Evolutionary conservation across 371 early-diverging fungal species (phyloP).

Genomic region (Batkoa obscura): DNA sequence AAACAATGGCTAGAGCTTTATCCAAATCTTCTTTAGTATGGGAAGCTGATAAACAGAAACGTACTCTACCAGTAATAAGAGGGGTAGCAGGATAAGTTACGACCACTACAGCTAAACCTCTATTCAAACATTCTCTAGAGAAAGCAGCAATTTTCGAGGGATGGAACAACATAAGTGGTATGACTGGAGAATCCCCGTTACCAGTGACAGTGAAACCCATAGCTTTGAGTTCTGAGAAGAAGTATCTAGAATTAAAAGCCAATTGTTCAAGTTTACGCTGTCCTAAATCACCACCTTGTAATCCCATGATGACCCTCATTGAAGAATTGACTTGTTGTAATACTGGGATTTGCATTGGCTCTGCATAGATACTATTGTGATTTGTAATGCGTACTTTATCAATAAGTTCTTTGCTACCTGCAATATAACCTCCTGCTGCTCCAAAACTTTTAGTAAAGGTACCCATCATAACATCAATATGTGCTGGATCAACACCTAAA

Average conservation of each 20-base stretch:
- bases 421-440: constrained; percentile 96
- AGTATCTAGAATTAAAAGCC: constrained; percentile 74
- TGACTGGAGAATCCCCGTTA: constrained; percentile 81
- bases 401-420: constrained; percentile 62
- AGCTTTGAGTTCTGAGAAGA: constrained; percentile 58
- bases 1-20: constrained; percentile 25
- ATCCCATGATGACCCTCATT: constrained; percentile 76
- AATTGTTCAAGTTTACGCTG: constrained; percentile 61
- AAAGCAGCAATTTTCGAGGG: constrained; percentile 75
- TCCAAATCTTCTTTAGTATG: constrained; percentile 95
- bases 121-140: constrained; percentile 31
- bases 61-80: constrained; percentile 88
- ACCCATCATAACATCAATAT: constrained; percentile 98
- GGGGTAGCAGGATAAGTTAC: constrained; percentile 98
- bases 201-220: constrained; percentile 96
- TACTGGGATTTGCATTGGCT: constrained; percentile 84
- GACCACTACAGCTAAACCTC: constrained; percentile 94
- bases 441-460: constrained; percentile 99
- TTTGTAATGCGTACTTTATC: constrained; percentile 62
- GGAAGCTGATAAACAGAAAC: constrained; percentile 93
- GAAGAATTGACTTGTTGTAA: constrained; percentile 84
- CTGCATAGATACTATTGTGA: constrained; percentile 81
- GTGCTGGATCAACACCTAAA: constrained; percentile 68
- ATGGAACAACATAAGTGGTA: constrained; percentile 93
- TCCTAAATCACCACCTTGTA: constrained; percentile 68